Conservation (phyloP, 1,284 basidiomycete genomes). For the Ganoderma resinaceum region DNA sequence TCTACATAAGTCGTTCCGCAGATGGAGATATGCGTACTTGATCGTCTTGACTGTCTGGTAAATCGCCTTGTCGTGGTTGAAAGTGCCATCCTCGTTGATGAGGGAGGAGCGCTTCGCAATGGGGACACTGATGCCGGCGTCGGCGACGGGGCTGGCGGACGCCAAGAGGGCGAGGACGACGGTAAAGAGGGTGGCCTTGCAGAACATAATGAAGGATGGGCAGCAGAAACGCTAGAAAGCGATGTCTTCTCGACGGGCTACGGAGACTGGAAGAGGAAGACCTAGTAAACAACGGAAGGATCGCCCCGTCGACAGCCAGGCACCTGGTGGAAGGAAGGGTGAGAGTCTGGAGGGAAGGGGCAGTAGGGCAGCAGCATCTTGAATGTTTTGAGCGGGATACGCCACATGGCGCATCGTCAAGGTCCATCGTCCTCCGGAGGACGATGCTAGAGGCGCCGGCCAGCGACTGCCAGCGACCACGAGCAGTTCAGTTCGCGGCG, state of each 20-base stretch:
- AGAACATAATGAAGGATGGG: constrained; percentile 30
- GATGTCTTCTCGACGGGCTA: constrained; percentile 19
- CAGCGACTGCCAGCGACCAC: not conserved
- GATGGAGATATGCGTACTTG: constrained; percentile 25
- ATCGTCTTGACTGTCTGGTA: constrained; percentile 28
- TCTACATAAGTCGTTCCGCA: not conserved
- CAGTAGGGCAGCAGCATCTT: not conserved
- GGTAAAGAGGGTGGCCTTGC: constrained; percentile 34
- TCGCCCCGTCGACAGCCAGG: not conserved
- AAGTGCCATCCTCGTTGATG: constrained; percentile 34
- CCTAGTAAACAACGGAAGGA: constrained; percentile 18
- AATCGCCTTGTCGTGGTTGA: constrained; percentile 34
- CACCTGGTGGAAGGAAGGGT: not conserved
- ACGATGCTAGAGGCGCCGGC: not conserved
- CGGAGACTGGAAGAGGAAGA: constrained; percentile 20
- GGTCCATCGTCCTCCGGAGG: not conserved
- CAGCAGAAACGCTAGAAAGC: constrained; percentile 15
- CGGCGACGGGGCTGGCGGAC: constrained; percentile 29
- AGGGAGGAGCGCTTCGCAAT: constrained; percentile 31
- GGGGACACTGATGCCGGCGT: constrained; percentile 30
- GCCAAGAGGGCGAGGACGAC: constrained; percentile 34
- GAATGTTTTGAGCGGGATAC: not conserved
- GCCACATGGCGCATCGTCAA: not conserved
- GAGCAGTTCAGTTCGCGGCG: not conserved
- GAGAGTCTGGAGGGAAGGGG: not conserved